Evolutionary conservation across 345 rosid genomes (phyloP).

Genomic region (Boechera stricta): DNA sequence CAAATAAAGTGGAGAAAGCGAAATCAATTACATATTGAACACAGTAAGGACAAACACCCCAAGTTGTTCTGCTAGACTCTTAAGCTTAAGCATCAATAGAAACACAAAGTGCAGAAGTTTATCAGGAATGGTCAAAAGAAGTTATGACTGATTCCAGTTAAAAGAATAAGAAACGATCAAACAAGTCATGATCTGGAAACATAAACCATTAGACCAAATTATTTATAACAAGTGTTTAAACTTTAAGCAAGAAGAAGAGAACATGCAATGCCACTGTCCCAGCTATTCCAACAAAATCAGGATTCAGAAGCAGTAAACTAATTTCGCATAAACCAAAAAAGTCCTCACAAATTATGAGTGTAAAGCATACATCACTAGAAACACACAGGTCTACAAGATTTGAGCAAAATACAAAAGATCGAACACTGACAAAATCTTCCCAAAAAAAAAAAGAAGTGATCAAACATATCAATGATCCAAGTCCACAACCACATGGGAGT

Average conservation of each 20-base stretch:
- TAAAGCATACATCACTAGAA: slow-evolving; percentile 18
- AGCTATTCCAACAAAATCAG: slow-evolving; percentile 1
- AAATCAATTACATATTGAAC: slow-evolving; percentile 25
- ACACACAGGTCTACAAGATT: not conserved
- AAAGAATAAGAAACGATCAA: slow-evolving; percentile 10
- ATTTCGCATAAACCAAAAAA: too few relatives aligned
- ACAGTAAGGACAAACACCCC: slow-evolving; percentile 21
- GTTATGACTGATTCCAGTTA: not conserved
- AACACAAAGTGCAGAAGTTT: not conserved
- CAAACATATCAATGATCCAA: slow-evolving; percentile 21
- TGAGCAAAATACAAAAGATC: slow-evolving; percentile 17
- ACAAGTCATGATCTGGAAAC: slow-evolving; percentile 14
- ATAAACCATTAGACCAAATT: not conserved
- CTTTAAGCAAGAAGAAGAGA: slow-evolving; percentile 1
- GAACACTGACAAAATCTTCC: not conserved
- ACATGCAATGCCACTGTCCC: slow-evolving; percentile 1
- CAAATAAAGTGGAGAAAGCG: slow-evolving; percentile 8
- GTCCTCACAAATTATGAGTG: not conserved
- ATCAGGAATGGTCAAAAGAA: not conserved
- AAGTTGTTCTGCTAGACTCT: not conserved
- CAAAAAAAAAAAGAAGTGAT: not conserved
- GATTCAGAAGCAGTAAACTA: slow-evolving; percentile 4
- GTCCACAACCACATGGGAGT: not conserved
- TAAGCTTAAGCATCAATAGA: slow-evolving; percentile 15
- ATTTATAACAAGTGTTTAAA: not conserved